These are phyloP conservation scores for Hypoxylon lenormandii DNA, from an alignment of 495 filamentous ascomycete species.

Conservation along the genomic window DNA sequence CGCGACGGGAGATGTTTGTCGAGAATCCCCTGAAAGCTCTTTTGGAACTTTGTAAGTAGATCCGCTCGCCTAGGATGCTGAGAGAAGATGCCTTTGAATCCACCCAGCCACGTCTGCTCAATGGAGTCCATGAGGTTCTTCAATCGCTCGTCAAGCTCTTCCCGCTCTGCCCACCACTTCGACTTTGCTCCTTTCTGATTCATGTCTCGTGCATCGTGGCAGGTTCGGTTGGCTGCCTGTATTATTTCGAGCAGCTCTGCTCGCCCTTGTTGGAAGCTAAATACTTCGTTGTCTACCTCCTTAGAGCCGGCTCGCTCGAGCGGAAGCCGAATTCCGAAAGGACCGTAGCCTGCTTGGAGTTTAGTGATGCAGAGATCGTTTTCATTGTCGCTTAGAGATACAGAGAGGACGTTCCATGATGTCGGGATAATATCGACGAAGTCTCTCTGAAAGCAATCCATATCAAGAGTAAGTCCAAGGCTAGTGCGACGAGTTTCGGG, in stretches of 20 bases:
- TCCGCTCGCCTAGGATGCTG: constrained; percentile 70
- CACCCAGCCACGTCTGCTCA: constrained; percentile 92
- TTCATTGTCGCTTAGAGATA: constrained; percentile 80
- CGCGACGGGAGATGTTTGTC: constrained; percentile 90
- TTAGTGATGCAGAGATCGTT: constrained; percentile 86
- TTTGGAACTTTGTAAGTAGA: constrained; percentile 77
- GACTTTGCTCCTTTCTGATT: constrained; percentile 71
- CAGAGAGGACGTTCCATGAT: constrained; percentile 85
- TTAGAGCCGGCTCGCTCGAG: constrained; percentile 81
- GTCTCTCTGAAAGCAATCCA: constrained; percentile 71
- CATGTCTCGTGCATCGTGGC: constrained; percentile 68
- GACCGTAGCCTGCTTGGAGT: constrained; percentile 75
- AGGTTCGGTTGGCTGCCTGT: constrained; percentile 77
- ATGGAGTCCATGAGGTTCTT: constrained; percentile 83
- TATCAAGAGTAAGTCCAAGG: constrained; percentile 58
- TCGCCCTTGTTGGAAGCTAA: constrained; percentile 82
- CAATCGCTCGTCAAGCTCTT: constrained; percentile 79
- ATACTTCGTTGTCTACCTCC: constrained; percentile 82
- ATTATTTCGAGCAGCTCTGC: constrained; percentile 86
- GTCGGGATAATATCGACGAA: constrained; percentile 84
- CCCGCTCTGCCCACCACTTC: constrained; percentile 88
- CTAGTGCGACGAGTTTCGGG: constrained; percentile 50
- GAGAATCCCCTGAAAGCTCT: constrained; percentile 81
- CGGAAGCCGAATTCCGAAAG: constrained; percentile 86
- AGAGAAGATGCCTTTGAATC: constrained; percentile 90